phyloP scores from a whole-genome alignment of 2,329 filamentous ascomycete genomes.

The Paracoccidioides brasiliensis region DNA sequence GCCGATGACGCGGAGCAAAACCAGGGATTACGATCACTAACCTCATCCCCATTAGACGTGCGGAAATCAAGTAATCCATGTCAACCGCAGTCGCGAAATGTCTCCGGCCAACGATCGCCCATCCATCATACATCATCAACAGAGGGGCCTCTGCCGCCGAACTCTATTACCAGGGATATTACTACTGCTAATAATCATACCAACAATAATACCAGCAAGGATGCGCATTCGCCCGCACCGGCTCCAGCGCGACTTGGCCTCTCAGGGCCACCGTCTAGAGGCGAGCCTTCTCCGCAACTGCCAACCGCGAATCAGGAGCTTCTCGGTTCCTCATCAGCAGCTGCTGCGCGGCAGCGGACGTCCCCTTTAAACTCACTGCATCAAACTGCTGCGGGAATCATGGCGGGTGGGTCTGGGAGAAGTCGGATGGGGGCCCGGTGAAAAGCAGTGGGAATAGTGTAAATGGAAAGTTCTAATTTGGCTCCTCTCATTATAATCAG shows the following conservation, averaged over 20 bases:
- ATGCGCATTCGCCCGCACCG: constrained; percentile 20
- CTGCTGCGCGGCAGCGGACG: constrained; percentile 9
- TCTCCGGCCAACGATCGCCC: constrained; percentile 16
- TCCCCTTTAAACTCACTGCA: constrained; percentile 2
- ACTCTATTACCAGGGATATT: not conserved
- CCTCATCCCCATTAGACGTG: constrained; percentile 27
- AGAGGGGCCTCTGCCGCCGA: too few relatives aligned
- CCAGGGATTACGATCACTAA: constrained; percentile 25
- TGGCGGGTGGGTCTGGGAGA: constrained; percentile 4
- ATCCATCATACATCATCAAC: not conserved
- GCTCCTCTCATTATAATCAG: too few relatives aligned
- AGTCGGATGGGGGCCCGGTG: constrained; percentile 3
- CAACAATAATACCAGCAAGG: not conserved
- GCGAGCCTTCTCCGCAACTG: not conserved
- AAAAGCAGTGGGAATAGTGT: not conserved
- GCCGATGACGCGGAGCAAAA: constrained; percentile 21
- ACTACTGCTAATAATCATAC: constrained; percentile 4
- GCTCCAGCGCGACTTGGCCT: constrained; percentile 23
- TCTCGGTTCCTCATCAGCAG: constrained; percentile 17
- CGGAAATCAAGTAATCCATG: constrained; percentile 24
- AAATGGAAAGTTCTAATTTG: too few relatives aligned
- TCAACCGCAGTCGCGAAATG: constrained; percentile 16
- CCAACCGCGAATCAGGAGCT: constrained; percentile 18
- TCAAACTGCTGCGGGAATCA: constrained; percentile 5
- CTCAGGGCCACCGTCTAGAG: constrained; percentile 15